These are phyloP conservation scores for Vararia minispora DNA, from an alignment of 768 basidiomycete genomes.

Conservation along the genomic window DNA sequence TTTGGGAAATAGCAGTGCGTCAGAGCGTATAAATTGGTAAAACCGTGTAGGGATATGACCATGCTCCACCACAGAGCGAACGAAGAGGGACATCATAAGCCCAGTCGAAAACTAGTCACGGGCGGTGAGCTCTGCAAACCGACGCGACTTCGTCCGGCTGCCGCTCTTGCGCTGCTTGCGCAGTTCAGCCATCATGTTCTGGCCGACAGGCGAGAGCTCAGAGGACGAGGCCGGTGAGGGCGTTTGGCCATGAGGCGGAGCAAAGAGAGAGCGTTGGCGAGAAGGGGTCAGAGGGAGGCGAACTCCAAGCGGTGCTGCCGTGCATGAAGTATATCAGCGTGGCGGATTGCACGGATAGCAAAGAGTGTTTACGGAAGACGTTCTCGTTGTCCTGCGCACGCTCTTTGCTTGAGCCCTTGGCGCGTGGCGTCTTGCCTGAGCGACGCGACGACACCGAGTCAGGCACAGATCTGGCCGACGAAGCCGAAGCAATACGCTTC, in stretches of 20 bases:
- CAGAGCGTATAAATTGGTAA: no score
- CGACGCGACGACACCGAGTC: not conserved
- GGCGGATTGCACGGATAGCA: not conserved
- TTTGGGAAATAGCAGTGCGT: no score
- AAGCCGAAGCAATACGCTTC: conserved; percentile 7
- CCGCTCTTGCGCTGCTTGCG: conserved; percentile 27
- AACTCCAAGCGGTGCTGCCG: no score
- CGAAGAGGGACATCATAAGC: no score
- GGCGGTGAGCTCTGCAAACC: conserved; percentile 1
- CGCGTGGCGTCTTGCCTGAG: not conserved
- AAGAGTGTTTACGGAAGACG: not conserved
- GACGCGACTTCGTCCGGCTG: conserved; percentile 5
- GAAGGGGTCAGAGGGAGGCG: conserved; percentile 31
- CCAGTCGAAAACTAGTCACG: conserved; percentile 24
- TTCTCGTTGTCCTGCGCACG: no score
- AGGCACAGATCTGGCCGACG: conserved; percentile 1
- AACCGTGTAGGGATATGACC: conserved; percentile 39
- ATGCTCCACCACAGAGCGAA: conserved; percentile 76
- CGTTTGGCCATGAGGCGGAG: conserved; percentile 19
- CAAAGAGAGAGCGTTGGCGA: conserved; percentile 29
- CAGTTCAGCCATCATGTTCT: conserved; percentile 56
- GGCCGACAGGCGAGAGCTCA: conserved; percentile 60
- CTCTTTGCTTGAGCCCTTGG: no score
- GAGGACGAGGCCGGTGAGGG: conserved; percentile 63
- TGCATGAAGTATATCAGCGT: not conserved